These are phyloP conservation scores for Ophiostoma quercus DNA, from an alignment of 2,329 filamentous ascomycete genomes.

Conservation along the genomic window DNA sequence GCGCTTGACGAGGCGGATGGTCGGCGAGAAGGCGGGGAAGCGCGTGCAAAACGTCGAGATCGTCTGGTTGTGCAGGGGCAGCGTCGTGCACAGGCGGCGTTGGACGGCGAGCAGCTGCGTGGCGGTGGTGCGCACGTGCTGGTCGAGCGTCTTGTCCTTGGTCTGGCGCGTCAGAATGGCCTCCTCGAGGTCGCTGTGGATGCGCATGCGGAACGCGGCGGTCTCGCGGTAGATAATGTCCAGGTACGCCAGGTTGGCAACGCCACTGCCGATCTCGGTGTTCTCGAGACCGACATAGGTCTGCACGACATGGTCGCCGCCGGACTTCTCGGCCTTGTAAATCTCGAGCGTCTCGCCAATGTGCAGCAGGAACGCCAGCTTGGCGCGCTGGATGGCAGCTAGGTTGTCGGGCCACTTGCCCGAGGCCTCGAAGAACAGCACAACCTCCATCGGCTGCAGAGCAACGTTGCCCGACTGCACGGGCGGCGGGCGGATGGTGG, in stretches of 20 bases:
- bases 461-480: slow-evolving; percentile 43
- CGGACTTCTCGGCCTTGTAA: slow-evolving; percentile 37
- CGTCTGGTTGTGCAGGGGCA: slow-evolving; percentile 75
- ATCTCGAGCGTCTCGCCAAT: slow-evolving; percentile 66
- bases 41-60: slow-evolving; percentile 75
- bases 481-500: slow-evolving; percentile 55
- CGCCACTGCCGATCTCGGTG: slow-evolving; percentile 67
- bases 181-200: slow-evolving; percentile 84
- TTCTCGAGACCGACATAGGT: slow-evolving; percentile 79
- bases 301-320: slow-evolving; percentile 45
- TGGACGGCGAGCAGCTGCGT: slow-evolving; percentile 64
- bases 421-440: slow-evolving; percentile 89
- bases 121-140: slow-evolving; percentile 61
- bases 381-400: slow-evolving; percentile 84
- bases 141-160: slow-evolving; percentile 65
- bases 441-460: slow-evolving; percentile 63
- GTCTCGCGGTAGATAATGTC: slow-evolving; percentile 72
- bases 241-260: slow-evolving; percentile 74
- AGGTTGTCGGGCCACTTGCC: slow-evolving; percentile 91
- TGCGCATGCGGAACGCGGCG: slow-evolving; percentile 73
- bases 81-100: slow-evolving; percentile 64
- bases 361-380: slow-evolving; percentile 79
- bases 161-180: slow-evolving; percentile 71
- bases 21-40: slow-evolving; percentile 70
- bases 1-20: slow-evolving; percentile 77